Evolutionary conservation across 306 rosid species (phyloP), one percentile per base, ranked within the genome.

Genomic region (Arachis stenosperma): DNA sequence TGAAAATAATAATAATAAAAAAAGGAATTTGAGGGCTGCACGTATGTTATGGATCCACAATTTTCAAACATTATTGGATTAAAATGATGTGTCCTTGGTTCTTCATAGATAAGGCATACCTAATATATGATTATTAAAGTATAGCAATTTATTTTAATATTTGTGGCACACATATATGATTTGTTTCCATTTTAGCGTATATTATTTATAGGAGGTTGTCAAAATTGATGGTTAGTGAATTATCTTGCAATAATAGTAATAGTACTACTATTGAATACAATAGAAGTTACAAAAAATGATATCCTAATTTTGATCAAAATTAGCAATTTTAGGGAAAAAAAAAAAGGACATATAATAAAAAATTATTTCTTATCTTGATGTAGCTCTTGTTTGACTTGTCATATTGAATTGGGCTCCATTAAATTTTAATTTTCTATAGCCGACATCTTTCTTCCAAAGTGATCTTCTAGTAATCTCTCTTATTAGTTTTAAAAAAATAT

Each of bases 91-190:
- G 37, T 27, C 46, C 2, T 8, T 42, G 7, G 9, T 42, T 69
- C 52, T 39, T 40, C 29, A 6, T 29, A 48, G 15, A 33, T 8
- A 77, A 51, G 47, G n/a, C 14, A 43, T 69, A 9, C 44, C 50
- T 29, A 29, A 46, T 14, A 5, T 29, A 2, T 69, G 51, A 12
- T 53, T 67, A 53, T n/a, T 0, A 30, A 17, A 39, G 6, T 15
- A 4, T 46, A 46, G 29, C 6, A 64, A 63, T 65, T 56, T 51
- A 58, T 65, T 70, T 75, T 75, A 72, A 52, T 56, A 15, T 74
- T 68, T 69, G 43, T 29, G 17, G 33, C 22, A 22, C 27, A 22
- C 27, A 41, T 39, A 56, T 65, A 59, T 11, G 66, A 50, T 11
- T 62, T 55, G 5, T 15, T 55, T 15, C 15, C 5, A 50, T 58